phyloP scores from a whole-genome alignment of 257 asterid species.

The Salvia hispanica region DNA sequence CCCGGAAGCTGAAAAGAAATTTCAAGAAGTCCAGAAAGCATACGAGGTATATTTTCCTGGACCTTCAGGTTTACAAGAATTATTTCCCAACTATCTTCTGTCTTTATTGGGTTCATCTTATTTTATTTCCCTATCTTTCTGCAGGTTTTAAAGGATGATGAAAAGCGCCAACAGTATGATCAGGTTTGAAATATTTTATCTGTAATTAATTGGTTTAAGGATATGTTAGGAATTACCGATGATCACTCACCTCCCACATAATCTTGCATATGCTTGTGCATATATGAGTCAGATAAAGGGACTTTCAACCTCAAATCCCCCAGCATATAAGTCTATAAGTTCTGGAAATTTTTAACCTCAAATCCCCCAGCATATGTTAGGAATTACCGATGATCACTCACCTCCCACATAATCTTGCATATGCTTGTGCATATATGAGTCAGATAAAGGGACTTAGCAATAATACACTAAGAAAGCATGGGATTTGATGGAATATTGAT shows the following conservation, averaged over 20 bases:
- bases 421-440: conserved; percentile 19
- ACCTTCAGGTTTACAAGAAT: conserved; percentile 11
- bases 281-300: conserved; percentile 8
- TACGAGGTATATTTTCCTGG: conserved; percentile 61
- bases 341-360: too few species aligned
- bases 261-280: conserved; percentile 11
- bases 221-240: neutral
- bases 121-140: conserved; percentile 23
- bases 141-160: conserved; percentile 92
- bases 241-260: neutral
- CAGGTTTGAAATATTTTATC: conserved; percentile 52
- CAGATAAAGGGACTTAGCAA: neutral
- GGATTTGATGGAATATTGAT: neutral
- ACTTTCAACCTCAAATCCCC: too few species aligned
- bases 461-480: neutral
- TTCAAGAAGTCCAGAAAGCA: conserved; percentile 90
- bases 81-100: neutral
- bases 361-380: too few species aligned
- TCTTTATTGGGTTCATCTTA: conserved; percentile 5
- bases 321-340: too few species aligned
- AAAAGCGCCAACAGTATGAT: conserved; percentile 79
- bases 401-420: neutral
- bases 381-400: neutral
- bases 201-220: neutral
- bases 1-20: conserved; percentile 81